Conservation (phyloP, 1,284 basidiomycete genomes). For the Fomitopsis betulina region DNA sequence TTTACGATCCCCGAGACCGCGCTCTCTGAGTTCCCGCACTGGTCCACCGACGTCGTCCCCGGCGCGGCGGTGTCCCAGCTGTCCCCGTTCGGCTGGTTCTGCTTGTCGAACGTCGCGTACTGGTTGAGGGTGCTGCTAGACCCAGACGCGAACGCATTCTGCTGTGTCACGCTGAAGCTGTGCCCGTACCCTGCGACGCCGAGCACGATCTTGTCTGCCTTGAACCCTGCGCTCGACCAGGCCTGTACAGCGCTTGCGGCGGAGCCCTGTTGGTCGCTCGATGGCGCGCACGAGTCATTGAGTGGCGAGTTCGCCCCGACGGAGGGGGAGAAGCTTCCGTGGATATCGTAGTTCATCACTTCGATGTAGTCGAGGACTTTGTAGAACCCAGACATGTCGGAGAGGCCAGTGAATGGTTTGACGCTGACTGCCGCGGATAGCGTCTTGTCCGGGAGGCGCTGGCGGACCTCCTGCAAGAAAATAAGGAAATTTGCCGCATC, state of each 20-base stretch:
- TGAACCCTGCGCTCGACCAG: constrained; percentile 65
- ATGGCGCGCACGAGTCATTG: constrained; percentile 51
- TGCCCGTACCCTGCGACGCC: constrained; percentile 60
- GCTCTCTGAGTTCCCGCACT: constrained; percentile 33
- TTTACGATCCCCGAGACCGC: constrained; percentile 35
- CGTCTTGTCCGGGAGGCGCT: constrained; percentile 21
- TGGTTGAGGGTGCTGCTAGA: constrained; percentile 23
- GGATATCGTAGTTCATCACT: constrained; percentile 75
- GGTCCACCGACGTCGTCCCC: constrained; percentile 26
- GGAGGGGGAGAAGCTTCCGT: constrained; percentile 43
- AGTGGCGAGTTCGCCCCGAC: constrained; percentile 72
- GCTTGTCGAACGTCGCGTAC: constrained; percentile 36
- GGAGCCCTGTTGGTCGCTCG: constrained; percentile 54
- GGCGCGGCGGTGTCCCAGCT: constrained; percentile 30
- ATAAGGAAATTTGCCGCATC: constrained; percentile 62
- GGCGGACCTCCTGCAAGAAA: constrained; percentile 51
- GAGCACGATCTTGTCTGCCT: constrained; percentile 57
- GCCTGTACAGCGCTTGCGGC: constrained; percentile 55
- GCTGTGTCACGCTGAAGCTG: constrained; percentile 33
- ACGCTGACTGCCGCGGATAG: constrained; percentile 57
- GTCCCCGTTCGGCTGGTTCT: constrained; percentile 37
- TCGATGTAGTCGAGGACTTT: constrained; percentile 60
- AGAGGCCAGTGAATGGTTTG: constrained; percentile 47
- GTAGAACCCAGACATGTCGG: constrained; percentile 58
- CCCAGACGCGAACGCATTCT: constrained; percentile 24